Evolutionary conservation across 202 grass and related monocot genomes (phyloP), one percentile per base, ranked within the genome.

Genomic region (Cymbopogon flexuosus): DNA sequence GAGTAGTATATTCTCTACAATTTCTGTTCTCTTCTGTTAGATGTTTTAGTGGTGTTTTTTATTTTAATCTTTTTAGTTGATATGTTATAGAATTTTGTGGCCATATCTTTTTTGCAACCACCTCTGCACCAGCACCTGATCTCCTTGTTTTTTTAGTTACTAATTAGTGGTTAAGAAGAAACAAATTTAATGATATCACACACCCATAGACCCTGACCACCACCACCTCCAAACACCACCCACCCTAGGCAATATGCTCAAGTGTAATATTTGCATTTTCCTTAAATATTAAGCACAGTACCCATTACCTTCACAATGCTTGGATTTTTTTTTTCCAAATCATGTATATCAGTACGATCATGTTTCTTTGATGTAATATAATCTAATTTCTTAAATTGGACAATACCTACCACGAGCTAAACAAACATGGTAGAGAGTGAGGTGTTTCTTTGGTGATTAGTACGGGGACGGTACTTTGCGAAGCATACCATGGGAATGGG

Each of bases 251-350:
- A 24, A 59, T 60, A 12, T 60, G 57, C 22, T 60, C 9, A 60
- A 56, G n/a, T 56, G 52, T 56, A 3, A 0, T 78, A 5, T 46
- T 66, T 72, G 59, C 37, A 66, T 57, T 78, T 78, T 64, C 45
- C 45, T 72, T 42, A 15, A 46, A 68, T 66, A 64, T 15, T 39
- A 88, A 79, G 69, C 41, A 79, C 40, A 84, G 14, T 79, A 88
- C 14, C 18, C 30, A 14, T 84, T 84, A 5, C 6, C 3, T 75
- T 84, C 43, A 56, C 23, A 71, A 63, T 52, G 21, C 12, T 78
- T 36, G 23, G 12, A 16, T 77, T 78, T 64, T 30, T 30, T 43
- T 43, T 83, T 64, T 56, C 3, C 0, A 70, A 77, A 80, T 45
- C 76, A 70, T 10, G 3, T 7, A 18, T 65, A 63, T 65, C 45